A percentile compares a stretch with the other conserved stretches of the same genome.
Evolutionary conservation across 129 eudicot species (phyloP).

Genomic region (Flaveria linearis): DNA sequence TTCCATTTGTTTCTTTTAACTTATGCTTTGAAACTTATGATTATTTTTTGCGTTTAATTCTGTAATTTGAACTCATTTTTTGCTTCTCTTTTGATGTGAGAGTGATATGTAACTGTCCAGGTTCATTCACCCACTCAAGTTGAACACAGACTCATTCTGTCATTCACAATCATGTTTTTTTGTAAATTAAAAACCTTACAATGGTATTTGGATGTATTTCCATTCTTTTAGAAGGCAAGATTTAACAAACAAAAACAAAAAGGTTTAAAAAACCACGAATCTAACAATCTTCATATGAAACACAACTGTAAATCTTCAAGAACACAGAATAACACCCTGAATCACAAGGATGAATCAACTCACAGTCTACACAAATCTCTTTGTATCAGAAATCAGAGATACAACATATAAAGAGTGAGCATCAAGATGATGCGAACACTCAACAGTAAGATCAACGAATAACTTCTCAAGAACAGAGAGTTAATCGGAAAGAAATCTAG

Average conservation of each 20-base stretch:
- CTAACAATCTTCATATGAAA: no score
- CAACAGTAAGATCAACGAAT: no score
- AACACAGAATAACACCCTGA: no score
- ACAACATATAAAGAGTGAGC: no score
- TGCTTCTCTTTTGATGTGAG: conserved; percentile 4
- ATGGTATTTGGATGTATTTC: neutral
- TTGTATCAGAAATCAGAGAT: no score
- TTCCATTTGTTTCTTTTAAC: neutral
- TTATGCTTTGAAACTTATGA: neutral
- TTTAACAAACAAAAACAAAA: neutral
- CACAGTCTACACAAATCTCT: no score
- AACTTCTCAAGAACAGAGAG: no score
- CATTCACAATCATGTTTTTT: neutral
- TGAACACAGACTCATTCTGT: conserved; percentile 3
- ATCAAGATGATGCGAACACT: no score
- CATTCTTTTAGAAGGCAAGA: conserved; percentile 4
- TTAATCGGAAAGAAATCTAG: no score
- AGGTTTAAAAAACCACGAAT: no score
- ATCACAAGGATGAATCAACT: no score
- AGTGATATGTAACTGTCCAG: conserved; percentile 14
- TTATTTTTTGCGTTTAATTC: neutral
- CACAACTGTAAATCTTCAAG: no score
- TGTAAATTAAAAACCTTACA: neutral
- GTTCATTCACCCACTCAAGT: conserved; percentile 18
- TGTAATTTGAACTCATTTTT: conserved; percentile 22